Percentiles rank a stretch among this genome's conserved stretches.
phyloP scores from a whole-genome alignment of 2,329 filamentous ascomycete species.

The Colletotrichum ledebouriae region DNA sequence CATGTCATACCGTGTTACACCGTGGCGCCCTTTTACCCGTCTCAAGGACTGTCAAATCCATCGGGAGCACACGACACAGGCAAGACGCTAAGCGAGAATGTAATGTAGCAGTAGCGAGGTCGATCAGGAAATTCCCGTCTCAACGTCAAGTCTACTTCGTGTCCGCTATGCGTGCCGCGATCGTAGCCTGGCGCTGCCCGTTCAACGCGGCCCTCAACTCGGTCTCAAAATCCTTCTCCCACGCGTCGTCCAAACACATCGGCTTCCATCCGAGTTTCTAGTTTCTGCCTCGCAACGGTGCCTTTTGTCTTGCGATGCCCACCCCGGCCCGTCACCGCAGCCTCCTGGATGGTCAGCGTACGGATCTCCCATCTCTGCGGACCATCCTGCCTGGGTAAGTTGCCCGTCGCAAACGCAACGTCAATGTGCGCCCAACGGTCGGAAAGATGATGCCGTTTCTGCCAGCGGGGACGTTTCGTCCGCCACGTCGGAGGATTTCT shows the following conservation, averaged over 20 bases:
- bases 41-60: neutral
- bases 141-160: slow-evolving; percentile 14
- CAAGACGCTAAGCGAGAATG: neutral
- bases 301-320: slow-evolving; percentile 27
- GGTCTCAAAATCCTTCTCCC: slow-evolving; percentile 30
- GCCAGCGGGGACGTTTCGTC: slow-evolving; percentile 21
- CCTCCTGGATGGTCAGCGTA: slow-evolving; percentile 29
- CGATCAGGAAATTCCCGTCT: no score
- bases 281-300: slow-evolving; percentile 13
- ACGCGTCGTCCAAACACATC: slow-evolving; percentile 4
- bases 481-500: slow-evolving; percentile 28
- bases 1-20: neutral
- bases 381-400: slow-evolving; percentile 28
- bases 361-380: slow-evolving; percentile 31
- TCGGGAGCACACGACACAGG: no score
- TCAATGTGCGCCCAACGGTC: slow-evolving; percentile 18
- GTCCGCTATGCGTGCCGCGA: slow-evolving; percentile 25
- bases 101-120: no score
- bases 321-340: slow-evolving; percentile 35
- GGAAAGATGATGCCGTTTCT: slow-evolving; percentile 35
- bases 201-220: slow-evolving; percentile 32
- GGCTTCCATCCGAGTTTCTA: slow-evolving; percentile 23
- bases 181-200: slow-evolving; percentile 9
- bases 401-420: slow-evolving; percentile 39
- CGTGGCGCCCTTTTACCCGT: neutral